These are phyloP conservation scores for Aurifilum marmelostoma DNA, from an alignment of 2,329 filamentous ascomycete species.

Conservation along the genomic window DNA sequence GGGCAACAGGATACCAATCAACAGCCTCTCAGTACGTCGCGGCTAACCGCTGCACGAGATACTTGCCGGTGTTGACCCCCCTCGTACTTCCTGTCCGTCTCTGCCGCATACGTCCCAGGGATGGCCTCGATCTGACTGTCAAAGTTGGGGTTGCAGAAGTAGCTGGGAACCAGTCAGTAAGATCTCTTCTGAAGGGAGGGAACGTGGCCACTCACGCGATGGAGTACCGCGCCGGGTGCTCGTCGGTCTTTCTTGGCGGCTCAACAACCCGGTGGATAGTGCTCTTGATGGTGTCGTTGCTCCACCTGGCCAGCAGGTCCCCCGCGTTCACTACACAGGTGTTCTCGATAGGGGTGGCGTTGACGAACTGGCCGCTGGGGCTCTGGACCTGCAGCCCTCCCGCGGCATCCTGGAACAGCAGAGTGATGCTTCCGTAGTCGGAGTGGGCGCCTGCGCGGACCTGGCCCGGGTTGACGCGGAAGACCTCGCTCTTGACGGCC, in stretches of 20 bases:
- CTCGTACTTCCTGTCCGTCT: constrained; percentile 76
- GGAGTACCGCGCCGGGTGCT: constrained; percentile 79
- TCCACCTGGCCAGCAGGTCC: constrained; percentile 84
- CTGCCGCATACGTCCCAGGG: constrained; percentile 70
- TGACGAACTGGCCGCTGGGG: constrained; percentile 76
- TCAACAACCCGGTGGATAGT: constrained; percentile 91
- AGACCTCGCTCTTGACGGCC: constrained; percentile 65
- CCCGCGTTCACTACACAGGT: constrained; percentile 90
- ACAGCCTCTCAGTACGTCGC: constrained; percentile 65
- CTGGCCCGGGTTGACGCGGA: constrained; percentile 67
- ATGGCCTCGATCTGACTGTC: constrained; percentile 77
- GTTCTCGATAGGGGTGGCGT: constrained; percentile 79
- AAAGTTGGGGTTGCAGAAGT: constrained; percentile 89
- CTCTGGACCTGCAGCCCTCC: constrained; percentile 65
- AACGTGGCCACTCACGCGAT: constrained; percentile 64
- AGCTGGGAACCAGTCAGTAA: constrained; percentile 46
- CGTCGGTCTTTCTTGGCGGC: constrained; percentile 63
- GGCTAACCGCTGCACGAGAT: constrained; percentile 75
- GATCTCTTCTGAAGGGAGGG: too few relatives aligned
- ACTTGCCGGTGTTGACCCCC: constrained; percentile 79
- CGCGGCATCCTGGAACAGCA: constrained; percentile 63
- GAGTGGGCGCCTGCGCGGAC: constrained; percentile 80
- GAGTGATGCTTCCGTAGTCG: constrained; percentile 64
- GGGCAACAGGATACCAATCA: background rate
- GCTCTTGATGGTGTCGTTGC: constrained; percentile 88